Conservation (phyloP, 257 asterid species). For the Galeopsis tetrahit region DNA sequence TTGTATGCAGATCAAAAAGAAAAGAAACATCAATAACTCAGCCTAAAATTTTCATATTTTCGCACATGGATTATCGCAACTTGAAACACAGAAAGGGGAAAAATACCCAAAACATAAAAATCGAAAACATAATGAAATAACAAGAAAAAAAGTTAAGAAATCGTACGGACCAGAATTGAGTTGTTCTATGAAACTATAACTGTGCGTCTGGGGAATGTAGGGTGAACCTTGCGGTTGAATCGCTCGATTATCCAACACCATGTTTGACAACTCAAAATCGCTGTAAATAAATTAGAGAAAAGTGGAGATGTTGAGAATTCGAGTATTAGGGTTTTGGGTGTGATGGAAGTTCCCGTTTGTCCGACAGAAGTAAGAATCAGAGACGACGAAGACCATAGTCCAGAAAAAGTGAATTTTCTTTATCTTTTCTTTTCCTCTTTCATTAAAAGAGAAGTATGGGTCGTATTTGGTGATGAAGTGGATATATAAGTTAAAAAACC, state of each 20-base stretch:
- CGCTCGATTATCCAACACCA: constrained; percentile 38
- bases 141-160: background rate
- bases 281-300: background rate
- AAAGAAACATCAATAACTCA: background rate
- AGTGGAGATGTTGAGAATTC: background rate
- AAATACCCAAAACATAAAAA: background rate
- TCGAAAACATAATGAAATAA: background rate
- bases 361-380: background rate
- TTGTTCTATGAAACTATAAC: constrained; percentile 32
- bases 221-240: constrained; percentile 30
- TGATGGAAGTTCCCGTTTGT: background rate
- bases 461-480: too few species aligned
- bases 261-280: constrained; percentile 4
- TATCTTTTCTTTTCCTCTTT: background rate
- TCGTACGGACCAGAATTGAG: constrained; percentile 39
- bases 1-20: too few species aligned
- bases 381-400: background rate
- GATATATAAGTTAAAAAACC: too few species aligned
- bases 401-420: background rate
- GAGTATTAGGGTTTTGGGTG: constrained; percentile 24
- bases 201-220: constrained; percentile 27
- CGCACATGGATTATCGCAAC: background rate
- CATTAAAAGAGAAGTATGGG: background rate
- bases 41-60: background rate
- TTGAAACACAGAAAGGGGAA: background rate